phyloP scores from a whole-genome alignment of 2,329 filamentous ascomycete species.

The Botrytis galanthina region DNA sequence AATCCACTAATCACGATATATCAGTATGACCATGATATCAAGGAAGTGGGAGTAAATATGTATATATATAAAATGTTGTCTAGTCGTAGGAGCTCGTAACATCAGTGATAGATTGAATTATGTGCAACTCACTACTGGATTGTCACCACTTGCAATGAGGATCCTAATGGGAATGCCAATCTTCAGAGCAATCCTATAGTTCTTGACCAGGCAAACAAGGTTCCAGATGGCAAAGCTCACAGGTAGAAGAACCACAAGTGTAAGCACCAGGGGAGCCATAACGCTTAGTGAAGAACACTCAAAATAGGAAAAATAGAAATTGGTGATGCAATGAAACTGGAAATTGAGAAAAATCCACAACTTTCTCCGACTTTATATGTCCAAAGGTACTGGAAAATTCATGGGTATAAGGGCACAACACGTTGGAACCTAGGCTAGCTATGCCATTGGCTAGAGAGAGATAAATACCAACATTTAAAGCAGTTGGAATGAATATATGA shows the following conservation, averaged over 20 bases:
- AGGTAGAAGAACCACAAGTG: not conserved
- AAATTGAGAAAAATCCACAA: not conserved
- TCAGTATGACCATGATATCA: not conserved
- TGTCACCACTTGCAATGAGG: conserved; percentile 14
- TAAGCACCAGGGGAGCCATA: not conserved
- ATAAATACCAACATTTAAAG: not conserved
- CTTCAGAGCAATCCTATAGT: not conserved
- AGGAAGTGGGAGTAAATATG: not conserved
- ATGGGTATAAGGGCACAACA: not conserved
- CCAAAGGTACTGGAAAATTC: not conserved
- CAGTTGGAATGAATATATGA: not conserved
- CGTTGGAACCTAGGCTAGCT: not conserved
- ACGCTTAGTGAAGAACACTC: not conserved
- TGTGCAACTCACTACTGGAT: conserved; percentile 3
- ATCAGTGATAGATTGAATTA: not conserved
- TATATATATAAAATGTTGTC: not conserved
- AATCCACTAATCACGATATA: not conserved
- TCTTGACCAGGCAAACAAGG: not conserved
- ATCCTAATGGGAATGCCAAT: conserved; percentile 4
- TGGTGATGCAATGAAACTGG: not conserved
- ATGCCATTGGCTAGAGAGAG: not conserved
- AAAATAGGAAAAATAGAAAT: not conserved
- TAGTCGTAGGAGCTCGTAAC: not conserved
- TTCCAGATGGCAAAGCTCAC: conserved; percentile 2
- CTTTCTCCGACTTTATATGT: not conserved